Base-by-base conservation (phyloP, 1,284 basidiomycete genomes). In the Mixia osmundae region DNA sequence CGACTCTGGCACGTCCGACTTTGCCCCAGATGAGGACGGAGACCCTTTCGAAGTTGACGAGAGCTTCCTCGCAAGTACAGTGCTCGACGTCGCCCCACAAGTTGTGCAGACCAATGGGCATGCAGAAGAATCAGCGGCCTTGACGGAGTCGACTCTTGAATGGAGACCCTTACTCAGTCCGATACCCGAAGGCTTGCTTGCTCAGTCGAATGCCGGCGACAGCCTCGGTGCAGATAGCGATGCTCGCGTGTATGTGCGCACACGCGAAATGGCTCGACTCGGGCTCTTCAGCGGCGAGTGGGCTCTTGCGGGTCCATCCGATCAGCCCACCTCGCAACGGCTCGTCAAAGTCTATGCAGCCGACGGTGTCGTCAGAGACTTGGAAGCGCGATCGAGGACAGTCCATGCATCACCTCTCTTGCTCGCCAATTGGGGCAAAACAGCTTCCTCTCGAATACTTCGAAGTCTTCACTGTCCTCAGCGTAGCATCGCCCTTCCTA, bases 281-380 rank as follows among this genome's bases (percentile, higher is more conserved):
- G 83, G 82, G 1, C 58, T 78, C 3, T 68, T 87, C 44, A 71
- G 72, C 46, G 77, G 78, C 23, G 80, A 91, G 54, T 89, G 83
- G 83, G 82, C 79, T 49, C 47, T 72, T 52, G 39, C 48, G 42
- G 36, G 38, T 41, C 19, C 29, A 30, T 40, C 37, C 40, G 39
- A 43, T 35, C 22, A 43, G 37, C 14, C 15, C 16, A 20, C 29
- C 42, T 30, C 45, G 47, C 49, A 50, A 51, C 41, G 47, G 44
- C 47, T 41, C 54, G 38, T 50, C 54, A 50, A 38, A 25, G 47
- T 18, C 0, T 46, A 41, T 24, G 43, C 42, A 7, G 37, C 25
- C 11, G 48, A 50, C 19, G 40, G 44, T 16, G 46, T 41, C 12
- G 36, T 42, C 10, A 44, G 27, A 11, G 12, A n/a, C 15, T 26